Conservation (phyloP, 208 protist genomes). For the Giardia muris region DNA sequence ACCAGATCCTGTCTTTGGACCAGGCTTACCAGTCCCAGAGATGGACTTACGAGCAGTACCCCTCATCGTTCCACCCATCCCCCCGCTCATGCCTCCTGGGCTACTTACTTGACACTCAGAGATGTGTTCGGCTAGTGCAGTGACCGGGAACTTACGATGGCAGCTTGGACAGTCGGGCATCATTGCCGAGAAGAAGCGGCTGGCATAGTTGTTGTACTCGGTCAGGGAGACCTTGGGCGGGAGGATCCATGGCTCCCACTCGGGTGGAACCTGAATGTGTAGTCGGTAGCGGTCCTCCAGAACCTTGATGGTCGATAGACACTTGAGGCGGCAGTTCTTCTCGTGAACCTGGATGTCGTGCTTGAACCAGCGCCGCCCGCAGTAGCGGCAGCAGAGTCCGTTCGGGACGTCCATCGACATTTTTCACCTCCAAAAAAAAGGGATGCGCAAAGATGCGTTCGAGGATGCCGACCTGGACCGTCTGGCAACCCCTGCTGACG, state of each 20-base stretch:
- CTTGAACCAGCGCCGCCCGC: conserved; percentile 10
- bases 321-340: conserved; percentile 18
- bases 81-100: neutral
- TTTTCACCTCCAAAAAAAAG: no score
- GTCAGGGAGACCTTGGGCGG: neutral
- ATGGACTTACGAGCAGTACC: neutral
- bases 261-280: conserved; percentile 2
- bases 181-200: neutral
- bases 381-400: conserved; percentile 1
- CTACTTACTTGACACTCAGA: neutral
- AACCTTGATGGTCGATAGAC: neutral
- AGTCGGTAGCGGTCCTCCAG: neutral
- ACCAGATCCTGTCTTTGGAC: neutral
- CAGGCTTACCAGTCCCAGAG: neutral
- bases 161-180: neutral
- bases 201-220: conserved; percentile 16
- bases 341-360: conserved; percentile 15
- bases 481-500: no score
- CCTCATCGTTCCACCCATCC: neutral
- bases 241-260: neutral
- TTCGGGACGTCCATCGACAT: conserved; percentile 20
- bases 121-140: conserved; percentile 2
- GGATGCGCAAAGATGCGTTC: no score
- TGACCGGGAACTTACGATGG: neutral
- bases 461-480: no score